Base-by-base conservation (phyloP, 1,284 basidiomycete species). In the Fomitopsis schrenkii region DNA sequence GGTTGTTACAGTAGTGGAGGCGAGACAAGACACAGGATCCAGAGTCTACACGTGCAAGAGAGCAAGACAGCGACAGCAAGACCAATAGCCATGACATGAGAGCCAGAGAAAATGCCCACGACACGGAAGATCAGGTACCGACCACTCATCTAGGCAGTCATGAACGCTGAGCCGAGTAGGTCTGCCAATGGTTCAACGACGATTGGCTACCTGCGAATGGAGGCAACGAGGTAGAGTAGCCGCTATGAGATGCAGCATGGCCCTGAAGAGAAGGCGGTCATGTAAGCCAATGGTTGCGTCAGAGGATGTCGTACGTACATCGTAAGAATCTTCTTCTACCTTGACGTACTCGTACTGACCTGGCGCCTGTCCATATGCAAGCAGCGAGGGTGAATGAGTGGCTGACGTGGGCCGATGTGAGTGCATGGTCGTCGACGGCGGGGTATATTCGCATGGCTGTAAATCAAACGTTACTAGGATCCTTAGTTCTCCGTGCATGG, bases 241-340 rank as follows among this genome's bases (percentile, higher is more conserved):
- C 64, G 61, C 65, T 61, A 46, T 71, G 70, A 10, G 71, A 55
- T 40, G 69, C 59, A 58, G 71, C 63, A 63, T 75, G 69, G 35
- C 66, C 60, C 50, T 64, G 61, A 62, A 62, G 55, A 36, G 8
- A 40, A 9, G 36, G 36, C 48, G 52, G 3, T 14, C 45, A 42
- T 59, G 19, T 53, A 36, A 59, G 41, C 9, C 61, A 52, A 14
- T 61, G 58, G 58, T 52, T 44, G 63, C 63, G 64, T 55, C 35
- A 12, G 30, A 33, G 5, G 6, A 28, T 36, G 48, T 15, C 38
- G 26, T n/a, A 74, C 83, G 69, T 70, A 87, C 86, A 63, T 74
- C 73, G 63, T 87, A 87, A 62, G 79, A 75, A 42, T 89, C 87
- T 60, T 90, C 88, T 72, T 90, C 88, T 59, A 88, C 82, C 66